These are phyloP conservation scores for Gossypium lobatum DNA, from an alignment of 441 rosid genomes.

Conservation along the genomic window DNA sequence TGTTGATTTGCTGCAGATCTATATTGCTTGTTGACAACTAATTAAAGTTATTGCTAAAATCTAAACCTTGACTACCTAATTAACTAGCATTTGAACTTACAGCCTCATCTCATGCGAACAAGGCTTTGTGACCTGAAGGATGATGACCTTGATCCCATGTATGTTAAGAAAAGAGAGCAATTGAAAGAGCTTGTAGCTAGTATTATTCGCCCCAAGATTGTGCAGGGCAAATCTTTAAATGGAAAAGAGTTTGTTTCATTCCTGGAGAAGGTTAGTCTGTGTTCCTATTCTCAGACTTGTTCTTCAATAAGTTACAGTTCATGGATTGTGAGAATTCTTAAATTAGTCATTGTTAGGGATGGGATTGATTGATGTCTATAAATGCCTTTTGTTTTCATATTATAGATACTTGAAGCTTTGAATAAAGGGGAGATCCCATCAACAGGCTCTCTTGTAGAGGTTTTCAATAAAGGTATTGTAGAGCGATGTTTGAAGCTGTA, in stretches of 20 bases:
- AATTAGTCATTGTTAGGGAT: background rate
- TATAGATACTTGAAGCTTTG: constrained; percentile 92
- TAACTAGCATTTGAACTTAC: constrained; percentile 27
- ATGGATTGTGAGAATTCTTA: background rate
- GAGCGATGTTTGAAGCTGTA: constrained; percentile 81
- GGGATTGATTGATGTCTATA: background rate
- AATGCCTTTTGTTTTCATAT: constrained; percentile 17
- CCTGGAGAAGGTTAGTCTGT: constrained; percentile 71
- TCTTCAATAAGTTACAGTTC: background rate
- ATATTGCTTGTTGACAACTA: background rate
- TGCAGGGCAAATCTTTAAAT: constrained; percentile 74
- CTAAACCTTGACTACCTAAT: constrained; percentile 15
- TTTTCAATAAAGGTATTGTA: constrained; percentile 87
- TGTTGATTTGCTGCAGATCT: background rate
- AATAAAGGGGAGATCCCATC: constrained; percentile 99
- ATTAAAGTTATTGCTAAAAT: background rate
- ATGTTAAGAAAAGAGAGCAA: constrained; percentile 71
- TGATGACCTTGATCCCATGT: constrained; percentile 70
- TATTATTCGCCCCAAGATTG: constrained; percentile 81
- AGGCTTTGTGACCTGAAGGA: constrained; percentile 97
- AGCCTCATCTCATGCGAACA: constrained; percentile 98
- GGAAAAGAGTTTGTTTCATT: constrained; percentile 92
- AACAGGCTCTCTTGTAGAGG: constrained; percentile 96
- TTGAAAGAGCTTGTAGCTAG: constrained; percentile 76
- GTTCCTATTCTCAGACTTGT: background rate